phyloP scores from a whole-genome alignment of 2,329 filamentous ascomycete species.

The Neofusicoccum parvum region DNA sequence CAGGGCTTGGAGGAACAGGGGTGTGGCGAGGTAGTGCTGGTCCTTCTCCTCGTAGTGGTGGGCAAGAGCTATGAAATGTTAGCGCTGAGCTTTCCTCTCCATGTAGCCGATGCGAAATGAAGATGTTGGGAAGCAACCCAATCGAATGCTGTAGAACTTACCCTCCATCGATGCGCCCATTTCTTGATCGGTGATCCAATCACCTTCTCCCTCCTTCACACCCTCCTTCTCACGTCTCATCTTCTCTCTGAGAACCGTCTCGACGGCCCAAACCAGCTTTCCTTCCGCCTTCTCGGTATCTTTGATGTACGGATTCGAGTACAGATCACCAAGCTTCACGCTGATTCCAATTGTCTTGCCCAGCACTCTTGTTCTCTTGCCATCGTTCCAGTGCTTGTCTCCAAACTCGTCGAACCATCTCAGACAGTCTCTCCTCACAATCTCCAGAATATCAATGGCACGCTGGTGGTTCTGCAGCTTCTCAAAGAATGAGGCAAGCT shows the following conservation, averaged over 20 bases:
- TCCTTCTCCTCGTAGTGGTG: slow-evolving; percentile 73
- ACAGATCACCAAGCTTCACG: slow-evolving; percentile 83
- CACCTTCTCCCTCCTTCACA: slow-evolving; percentile 68
- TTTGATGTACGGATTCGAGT: slow-evolving; percentile 73
- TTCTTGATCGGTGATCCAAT: slow-evolving; percentile 71
- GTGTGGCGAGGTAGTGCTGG: slow-evolving; percentile 78
- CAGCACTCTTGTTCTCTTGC: slow-evolving; percentile 65
- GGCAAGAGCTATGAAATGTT: slow-evolving; percentile 63
- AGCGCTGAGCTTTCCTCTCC: slow-evolving; percentile 25
- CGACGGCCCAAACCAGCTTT: slow-evolving; percentile 76
- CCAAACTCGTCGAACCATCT: slow-evolving; percentile 51
- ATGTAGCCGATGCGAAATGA: too few species aligned
- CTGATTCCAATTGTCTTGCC: slow-evolving; percentile 74
- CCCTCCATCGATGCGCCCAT: slow-evolving; percentile 74
- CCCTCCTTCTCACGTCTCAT: slow-evolving; percentile 68
- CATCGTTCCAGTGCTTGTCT: slow-evolving; percentile 41
- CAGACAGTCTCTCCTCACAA: slow-evolving; percentile 70
- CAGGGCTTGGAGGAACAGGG: slow-evolving; percentile 83
- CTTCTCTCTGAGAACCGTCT: slow-evolving; percentile 75
- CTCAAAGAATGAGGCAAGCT: slow-evolving; percentile 78
- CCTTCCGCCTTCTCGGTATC: slow-evolving; percentile 75
- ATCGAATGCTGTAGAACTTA: slow-evolving; percentile 36
- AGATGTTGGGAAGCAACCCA: too few species aligned
- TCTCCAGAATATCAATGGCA: slow-evolving; percentile 76
- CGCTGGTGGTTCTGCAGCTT: slow-evolving; percentile 69